Base-by-base conservation (phyloP, 2,329 filamentous ascomycete genomes). In the Arthrobotrys sinensis region DNA sequence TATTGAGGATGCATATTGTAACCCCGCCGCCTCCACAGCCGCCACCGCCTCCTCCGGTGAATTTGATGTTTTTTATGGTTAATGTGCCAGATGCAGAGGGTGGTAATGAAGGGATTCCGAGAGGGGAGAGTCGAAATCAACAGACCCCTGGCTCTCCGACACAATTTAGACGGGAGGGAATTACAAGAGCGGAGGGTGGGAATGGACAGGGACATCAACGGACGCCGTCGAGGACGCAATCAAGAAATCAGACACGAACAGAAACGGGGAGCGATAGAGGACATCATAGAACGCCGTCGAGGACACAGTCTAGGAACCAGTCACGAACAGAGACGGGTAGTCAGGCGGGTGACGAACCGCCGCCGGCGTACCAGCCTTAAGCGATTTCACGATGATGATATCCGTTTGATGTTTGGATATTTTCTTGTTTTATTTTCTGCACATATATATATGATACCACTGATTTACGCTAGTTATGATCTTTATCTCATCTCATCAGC, bases 1-100 rank as follows among this genome's bases (percentile, higher is more conserved):
- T 67, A 14, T 36, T 75, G 19, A 52, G 70, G 28, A 75, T 68
- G 70, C 63, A 67, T 68, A 53, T 75, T 32, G n/a, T 46, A 3
- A 21, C 48, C 3, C 48, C 55, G n/a, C 46, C 69, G 19, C 55
- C 55, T 2, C 69, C 24, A 5, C 60, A 28, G 8, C 63, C 70
- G 7, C 53, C 70, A 11, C 70, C 70, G 28, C 70, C 50, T 11
- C 70, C 62, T 11, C 62, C 70, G 10, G 48, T 67, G 1, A 75
- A 67, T 36, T 14, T 75, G 28, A 63, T 52, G 19, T 63, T 75
- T 16, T 19, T 75, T 21, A 21, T 75, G 43, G 70, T 75, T 16
- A 75, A 73, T 60, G 69, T 66, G 11, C 69, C 69, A 5, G 65
- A 57, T 65, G 43, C 28, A 1, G 57, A 64, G 2, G 53, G 21